Conservation (phyloP, 1,284 basidiomycete species). For the Caloboletus inedulis region DNA sequence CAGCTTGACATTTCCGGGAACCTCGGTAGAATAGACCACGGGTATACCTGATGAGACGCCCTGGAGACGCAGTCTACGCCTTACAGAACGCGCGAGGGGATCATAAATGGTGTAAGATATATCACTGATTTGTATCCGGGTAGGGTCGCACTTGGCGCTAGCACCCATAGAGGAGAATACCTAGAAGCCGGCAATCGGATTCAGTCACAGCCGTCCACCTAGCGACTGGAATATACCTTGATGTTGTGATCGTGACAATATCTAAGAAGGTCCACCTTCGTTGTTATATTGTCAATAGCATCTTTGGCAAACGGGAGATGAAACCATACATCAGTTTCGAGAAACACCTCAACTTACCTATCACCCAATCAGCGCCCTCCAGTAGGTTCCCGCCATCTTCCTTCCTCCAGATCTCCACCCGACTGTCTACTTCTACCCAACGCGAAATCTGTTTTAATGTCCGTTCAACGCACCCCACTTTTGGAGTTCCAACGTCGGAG, state of each 20-base stretch:
- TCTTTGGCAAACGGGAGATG: conserved; percentile 44
- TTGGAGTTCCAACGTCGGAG: conserved; percentile 90
- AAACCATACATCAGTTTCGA: conserved; percentile 15
- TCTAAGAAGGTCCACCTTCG: conserved; percentile 87
- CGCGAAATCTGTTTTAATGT: conserved; percentile 68
- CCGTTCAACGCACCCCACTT: conserved; percentile 82
- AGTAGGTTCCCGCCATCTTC: conserved; percentile 70
- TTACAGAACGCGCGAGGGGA: conserved; percentile 88
- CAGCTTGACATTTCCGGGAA: conserved; percentile 83
- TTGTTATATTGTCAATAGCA: conserved; percentile 95
- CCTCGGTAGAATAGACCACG: conserved; percentile 96
- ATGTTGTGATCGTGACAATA: conserved; percentile 76
- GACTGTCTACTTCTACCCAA: conserved; percentile 77
- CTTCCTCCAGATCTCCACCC: conserved; percentile 81
- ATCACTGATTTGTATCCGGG: conserved; percentile 92
- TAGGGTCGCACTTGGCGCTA: conserved; percentile 95
- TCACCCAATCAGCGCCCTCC: conserved; percentile 85
- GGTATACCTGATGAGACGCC: conserved; percentile 78
- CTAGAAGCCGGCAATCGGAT: conserved; percentile 34
- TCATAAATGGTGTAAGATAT: conserved; percentile 94
- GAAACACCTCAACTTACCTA: conserved; percentile 49
- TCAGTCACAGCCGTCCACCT: background rate
- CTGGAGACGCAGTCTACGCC: conserved; percentile 71
- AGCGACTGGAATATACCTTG: conserved; percentile 47
- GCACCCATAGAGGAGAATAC: conserved; percentile 98